Evolutionary conservation across 805 yeast species (phyloP).

Genomic region (Lipomyces yamadae): DNA sequence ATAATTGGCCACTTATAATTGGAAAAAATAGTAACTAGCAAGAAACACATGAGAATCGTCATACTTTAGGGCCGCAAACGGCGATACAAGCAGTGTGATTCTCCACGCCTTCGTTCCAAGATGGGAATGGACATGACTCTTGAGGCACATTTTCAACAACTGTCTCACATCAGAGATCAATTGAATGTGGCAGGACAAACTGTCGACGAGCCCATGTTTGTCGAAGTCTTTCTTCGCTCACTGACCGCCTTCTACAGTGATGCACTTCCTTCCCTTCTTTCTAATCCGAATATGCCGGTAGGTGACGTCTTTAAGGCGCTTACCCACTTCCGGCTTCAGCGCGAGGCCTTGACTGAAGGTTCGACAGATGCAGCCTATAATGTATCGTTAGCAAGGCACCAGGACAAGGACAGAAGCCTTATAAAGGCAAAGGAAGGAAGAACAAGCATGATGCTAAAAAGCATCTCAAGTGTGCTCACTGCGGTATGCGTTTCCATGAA

Average conservation of each 20-base stretch:
- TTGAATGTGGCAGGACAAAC: not conserved
- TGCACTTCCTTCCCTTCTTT: not conserved
- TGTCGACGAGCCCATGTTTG: not conserved
- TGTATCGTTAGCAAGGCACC: not conserved
- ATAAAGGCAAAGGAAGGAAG: too few relatives aligned
- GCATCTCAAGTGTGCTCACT: too few relatives aligned
- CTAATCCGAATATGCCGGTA: not conserved
- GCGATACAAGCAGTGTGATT: too few relatives aligned
- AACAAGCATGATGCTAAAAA: too few relatives aligned
- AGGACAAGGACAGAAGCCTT: too few relatives aligned
- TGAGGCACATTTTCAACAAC: not conserved
- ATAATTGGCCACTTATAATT: too few relatives aligned
- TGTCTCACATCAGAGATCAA: not conserved
- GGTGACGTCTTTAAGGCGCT: conserved; percentile 4
- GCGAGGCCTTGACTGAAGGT: not conserved
- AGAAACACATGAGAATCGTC: too few relatives aligned
- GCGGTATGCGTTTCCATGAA: too few relatives aligned
- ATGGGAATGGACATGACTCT: not conserved
- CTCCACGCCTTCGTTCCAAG: too few relatives aligned
- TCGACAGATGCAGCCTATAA: not conserved
- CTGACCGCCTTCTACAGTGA: not conserved
- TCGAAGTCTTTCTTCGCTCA: not conserved
- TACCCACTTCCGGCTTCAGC: not conserved
- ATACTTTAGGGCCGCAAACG: too few relatives aligned
- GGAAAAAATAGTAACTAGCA: too few relatives aligned